Conservation (phyloP, 257 asterid genomes). For the Nicotiana noctiflora region DNA sequence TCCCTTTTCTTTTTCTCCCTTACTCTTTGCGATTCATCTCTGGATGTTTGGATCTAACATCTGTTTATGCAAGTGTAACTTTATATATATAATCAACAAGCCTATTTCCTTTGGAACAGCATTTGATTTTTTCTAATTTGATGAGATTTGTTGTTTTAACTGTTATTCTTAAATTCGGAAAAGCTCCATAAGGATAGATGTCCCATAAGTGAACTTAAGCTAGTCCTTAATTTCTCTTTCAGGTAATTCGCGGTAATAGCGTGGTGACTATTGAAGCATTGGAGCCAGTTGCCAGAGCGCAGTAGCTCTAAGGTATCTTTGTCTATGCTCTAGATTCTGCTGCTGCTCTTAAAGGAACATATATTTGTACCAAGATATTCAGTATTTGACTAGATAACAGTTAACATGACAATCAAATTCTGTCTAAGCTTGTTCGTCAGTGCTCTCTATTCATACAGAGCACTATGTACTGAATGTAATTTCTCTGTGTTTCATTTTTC, state of each 20-base stretch:
- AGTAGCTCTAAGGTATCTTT: background rate
- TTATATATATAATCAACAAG: background rate
- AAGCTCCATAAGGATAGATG: background rate
- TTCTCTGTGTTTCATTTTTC: too few species aligned
- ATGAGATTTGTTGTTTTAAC: background rate
- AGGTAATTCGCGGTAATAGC: slow-evolving; percentile 88
- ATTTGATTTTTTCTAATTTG: background rate
- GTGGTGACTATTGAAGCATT: slow-evolving; percentile 93
- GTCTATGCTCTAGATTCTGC: background rate
- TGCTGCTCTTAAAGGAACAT: background rate
- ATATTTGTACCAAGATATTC: background rate
- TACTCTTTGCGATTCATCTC: background rate
- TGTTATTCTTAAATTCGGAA: background rate
- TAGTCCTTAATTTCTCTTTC: slow-evolving; percentile 9
- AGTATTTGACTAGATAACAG: background rate
- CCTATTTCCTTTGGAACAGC: background rate
- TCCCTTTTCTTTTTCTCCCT: background rate
- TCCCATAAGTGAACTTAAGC: background rate
- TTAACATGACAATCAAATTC: background rate
- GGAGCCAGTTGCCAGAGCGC: slow-evolving; percentile 53
- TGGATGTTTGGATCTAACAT: background rate
- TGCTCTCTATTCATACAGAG: background rate
- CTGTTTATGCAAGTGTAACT: background rate
- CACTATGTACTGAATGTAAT: too few species aligned
- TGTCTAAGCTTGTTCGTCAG: background rate